Conservation (phyloP, 129 eudicot species). For the Saussurea involucrata region DNA sequence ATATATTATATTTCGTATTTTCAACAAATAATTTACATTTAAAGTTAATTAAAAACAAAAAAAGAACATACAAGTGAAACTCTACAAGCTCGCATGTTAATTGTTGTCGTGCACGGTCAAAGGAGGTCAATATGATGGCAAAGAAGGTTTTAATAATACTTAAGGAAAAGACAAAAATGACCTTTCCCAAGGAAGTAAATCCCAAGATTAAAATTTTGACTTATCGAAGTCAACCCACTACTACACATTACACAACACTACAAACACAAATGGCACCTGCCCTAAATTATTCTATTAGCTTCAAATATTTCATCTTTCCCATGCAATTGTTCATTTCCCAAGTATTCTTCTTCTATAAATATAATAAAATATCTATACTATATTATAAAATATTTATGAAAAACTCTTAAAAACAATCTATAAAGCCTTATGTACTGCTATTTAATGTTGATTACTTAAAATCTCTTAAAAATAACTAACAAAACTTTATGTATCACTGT, state of each 20-base stretch:
- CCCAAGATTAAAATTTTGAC: constrained; percentile 27
- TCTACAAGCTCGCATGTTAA: background rate
- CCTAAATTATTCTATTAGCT: background rate
- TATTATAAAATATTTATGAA: no score
- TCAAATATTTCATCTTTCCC: constrained; percentile 23
- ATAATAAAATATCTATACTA: background rate
- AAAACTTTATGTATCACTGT: no score
- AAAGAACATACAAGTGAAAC: no score
- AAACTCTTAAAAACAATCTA: no score
- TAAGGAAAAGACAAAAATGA: constrained; percentile 31
- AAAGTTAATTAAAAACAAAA: background rate
- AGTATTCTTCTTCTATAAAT: background rate
- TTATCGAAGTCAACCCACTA: constrained; percentile 27
- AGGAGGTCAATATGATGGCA: constrained; percentile 14
- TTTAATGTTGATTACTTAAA: no score
- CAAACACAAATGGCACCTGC: constrained; percentile 26
- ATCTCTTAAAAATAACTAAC: no score
- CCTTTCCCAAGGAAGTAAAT: constrained; percentile 28
- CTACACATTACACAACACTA: constrained; percentile 6
- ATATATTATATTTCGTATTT: background rate
- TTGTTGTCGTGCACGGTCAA: constrained; percentile 10
- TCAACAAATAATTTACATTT: background rate
- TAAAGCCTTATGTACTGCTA: no score
- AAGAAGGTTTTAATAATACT: constrained; percentile 19
- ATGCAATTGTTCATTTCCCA: constrained; percentile 9